phyloP scores from a whole-genome alignment of 202 grass and related monocot genomes.

The Saccharum hybrid region DNA sequence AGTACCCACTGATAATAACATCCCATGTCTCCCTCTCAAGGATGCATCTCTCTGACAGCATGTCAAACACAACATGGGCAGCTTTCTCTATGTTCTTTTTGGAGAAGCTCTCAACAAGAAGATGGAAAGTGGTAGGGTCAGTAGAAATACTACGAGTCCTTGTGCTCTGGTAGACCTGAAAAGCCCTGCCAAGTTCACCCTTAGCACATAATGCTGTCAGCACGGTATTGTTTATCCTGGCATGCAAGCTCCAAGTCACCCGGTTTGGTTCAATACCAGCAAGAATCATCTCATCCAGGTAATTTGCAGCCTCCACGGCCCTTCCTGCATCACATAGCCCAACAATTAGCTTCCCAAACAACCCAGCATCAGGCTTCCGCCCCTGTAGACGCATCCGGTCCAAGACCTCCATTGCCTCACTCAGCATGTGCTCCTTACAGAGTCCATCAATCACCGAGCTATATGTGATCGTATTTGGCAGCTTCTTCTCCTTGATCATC shows the following conservation, averaged over 20 bases:
- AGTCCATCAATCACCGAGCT: conserved; percentile 73
- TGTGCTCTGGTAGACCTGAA: conserved; percentile 74
- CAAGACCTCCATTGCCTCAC: conserved; percentile 74
- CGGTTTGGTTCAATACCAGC: conserved; percentile 68
- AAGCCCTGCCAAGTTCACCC: conserved; percentile 58
- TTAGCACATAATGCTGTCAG: conserved; percentile 60
- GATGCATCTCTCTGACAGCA: conserved; percentile 76
- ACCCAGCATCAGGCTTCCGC: conserved; percentile 77
- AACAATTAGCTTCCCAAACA: conserved; percentile 80
- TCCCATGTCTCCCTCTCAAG: conserved; percentile 75
- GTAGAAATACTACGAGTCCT: conserved; percentile 71
- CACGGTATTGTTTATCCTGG: conserved; percentile 78
- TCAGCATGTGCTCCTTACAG: conserved; percentile 62
- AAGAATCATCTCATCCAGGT: conserved; percentile 90
- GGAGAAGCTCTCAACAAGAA: conserved; percentile 67
- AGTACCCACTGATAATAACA: conserved; percentile 64
- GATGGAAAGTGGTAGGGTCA: conserved; percentile 63
- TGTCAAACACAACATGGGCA: conserved; percentile 65
- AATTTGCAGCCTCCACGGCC: conserved; percentile 72
- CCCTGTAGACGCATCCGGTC: conserved; percentile 89
- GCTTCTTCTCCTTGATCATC: conserved; percentile 70
- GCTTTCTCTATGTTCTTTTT: conserved; percentile 68
- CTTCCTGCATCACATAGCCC: conserved; percentile 67
- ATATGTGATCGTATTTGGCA: conserved; percentile 81
- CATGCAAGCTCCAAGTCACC: conserved; percentile 80